phyloP scores from a whole-genome alignment of 306 rosid species.

The Rubus parviflorus region DNA sequence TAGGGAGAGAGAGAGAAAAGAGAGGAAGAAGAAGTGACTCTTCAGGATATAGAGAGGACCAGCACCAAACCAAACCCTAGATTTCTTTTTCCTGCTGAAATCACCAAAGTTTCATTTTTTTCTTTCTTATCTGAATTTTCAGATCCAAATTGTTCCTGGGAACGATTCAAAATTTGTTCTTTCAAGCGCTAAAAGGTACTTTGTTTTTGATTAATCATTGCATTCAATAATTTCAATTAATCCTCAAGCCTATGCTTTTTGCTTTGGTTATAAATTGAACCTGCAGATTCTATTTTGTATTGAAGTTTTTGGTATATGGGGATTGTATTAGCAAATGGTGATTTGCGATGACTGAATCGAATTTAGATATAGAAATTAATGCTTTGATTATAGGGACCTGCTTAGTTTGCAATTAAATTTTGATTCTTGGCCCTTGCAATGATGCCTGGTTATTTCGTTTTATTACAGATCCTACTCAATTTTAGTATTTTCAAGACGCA shows the following conservation, averaged over 20 bases:
- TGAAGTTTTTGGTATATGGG: neutral
- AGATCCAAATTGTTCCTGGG: conserved; percentile 26
- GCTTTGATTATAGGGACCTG: conserved; percentile 23
- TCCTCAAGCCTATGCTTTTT: neutral
- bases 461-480: conserved; percentile 37
- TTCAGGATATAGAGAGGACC: conserved; percentile 18
- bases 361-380: conserved; percentile 16
- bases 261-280: neutral
- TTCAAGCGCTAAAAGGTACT: conserved; percentile 19
- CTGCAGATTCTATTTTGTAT: neutral
- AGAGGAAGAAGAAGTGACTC: conserved; percentile 38
- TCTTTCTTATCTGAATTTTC: conserved; percentile 9
- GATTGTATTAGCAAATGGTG: conserved; percentile 11
- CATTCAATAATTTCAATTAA: conserved; percentile 11
- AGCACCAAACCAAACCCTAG: conserved; percentile 47
- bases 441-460: conserved; percentile 21
- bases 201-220: conserved; percentile 5
- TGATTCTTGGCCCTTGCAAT: conserved; percentile 8
- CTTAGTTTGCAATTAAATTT: neutral
- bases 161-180: conserved; percentile 27
- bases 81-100: conserved; percentile 29
- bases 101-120: neutral
- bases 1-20: conserved; percentile 13
- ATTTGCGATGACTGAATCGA: conserved; percentile 17
- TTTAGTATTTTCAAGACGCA: conserved; percentile 25